Evolutionary conservation across 805 yeast genomes (phyloP), one percentile per base, ranked within the genome.

Genomic region (Komagataella phaffii): DNA sequence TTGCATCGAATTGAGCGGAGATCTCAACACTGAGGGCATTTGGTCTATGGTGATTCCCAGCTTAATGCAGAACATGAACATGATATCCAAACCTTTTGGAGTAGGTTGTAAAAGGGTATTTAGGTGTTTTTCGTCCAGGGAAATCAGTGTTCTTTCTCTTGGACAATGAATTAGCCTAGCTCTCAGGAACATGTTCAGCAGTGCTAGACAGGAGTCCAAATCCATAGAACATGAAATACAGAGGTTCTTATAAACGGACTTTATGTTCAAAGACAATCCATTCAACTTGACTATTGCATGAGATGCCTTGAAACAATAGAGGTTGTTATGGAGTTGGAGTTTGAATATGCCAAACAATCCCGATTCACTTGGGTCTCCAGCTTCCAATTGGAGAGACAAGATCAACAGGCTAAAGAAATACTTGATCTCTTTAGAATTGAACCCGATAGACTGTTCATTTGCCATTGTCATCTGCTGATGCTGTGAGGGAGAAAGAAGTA

Each of bases 71-170:
- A 82, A 88, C 17, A 72, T 68, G 49, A 78, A 79, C 2, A 90
- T 64, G 0, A 88, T 60, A 0, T 88, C 81, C 6, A 88, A 80
- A 1, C 97, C 98, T 60, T 91, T 91, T 0, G 97, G 89, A 0
- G 96, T 88, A 3, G 96, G 96, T 61, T 91, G 97, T 24, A 88
- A 61, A 2, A 70, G 54, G 0, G 71, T 67, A 3, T 65, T 68
- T 0, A 59, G 65, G 50, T 74, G 74, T 5, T 81, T 72, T 46
- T 62, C 66, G 12, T 61, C 56, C 40, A 30, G 40, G 5, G 14
- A 4, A 8, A 30, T 14, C 46, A 85, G 62, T 0, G 96, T 88
- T 58, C 91, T 69, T 55, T 85, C 89, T 2, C 78, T 76, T 0
- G 96, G 96, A 12, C 79, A 76, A 61, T 88, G 96, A 7, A 88